Evolutionary conservation across 2,329 filamentous ascomycete species (phyloP).

Genomic region (Aspergillus novoparasiticus): DNA sequence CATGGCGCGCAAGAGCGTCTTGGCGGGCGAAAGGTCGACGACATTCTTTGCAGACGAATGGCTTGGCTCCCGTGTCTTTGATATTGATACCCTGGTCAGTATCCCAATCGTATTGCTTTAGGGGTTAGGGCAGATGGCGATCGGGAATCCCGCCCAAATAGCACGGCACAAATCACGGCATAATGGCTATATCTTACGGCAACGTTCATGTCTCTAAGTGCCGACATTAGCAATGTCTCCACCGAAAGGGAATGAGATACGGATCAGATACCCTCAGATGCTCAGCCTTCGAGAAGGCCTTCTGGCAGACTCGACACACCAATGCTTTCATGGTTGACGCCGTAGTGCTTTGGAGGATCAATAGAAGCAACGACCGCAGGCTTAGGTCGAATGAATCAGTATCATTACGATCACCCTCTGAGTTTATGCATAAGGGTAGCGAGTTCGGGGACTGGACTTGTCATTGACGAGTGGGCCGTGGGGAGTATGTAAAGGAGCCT

Average conservation of each 20-base stretch:
- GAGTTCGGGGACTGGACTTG: background rate
- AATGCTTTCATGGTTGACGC: constrained; percentile 30
- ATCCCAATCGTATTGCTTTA: background rate
- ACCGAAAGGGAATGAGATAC: constrained; percentile 10
- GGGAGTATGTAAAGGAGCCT: constrained; percentile 16
- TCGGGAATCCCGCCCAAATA: background rate
- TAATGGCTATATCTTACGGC: constrained; percentile 36
- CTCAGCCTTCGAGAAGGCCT: constrained; percentile 46
- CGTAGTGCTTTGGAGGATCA: constrained; percentile 13
- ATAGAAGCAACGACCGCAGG: background rate
- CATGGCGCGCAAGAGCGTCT: constrained; percentile 49
- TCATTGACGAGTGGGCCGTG: background rate
- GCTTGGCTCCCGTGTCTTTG: constrained; percentile 45
- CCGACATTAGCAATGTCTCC: constrained; percentile 17
- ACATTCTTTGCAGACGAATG: constrained; percentile 46
- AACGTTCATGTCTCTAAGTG: constrained; percentile 47
- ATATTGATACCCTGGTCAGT: constrained; percentile 22
- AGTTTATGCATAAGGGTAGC: background rate
- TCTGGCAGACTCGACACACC: constrained; percentile 44
- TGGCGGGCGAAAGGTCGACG: constrained; percentile 46
- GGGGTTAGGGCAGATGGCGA: constrained; percentile 9
- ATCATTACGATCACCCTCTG: background rate
- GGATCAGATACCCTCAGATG: constrained; percentile 39
- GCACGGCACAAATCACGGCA: constrained; percentile 7
- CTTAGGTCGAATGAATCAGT: background rate